Evolutionary conservation across 768 basidiomycete genomes (phyloP).

Genomic region (Trametes cubensis): DNA sequence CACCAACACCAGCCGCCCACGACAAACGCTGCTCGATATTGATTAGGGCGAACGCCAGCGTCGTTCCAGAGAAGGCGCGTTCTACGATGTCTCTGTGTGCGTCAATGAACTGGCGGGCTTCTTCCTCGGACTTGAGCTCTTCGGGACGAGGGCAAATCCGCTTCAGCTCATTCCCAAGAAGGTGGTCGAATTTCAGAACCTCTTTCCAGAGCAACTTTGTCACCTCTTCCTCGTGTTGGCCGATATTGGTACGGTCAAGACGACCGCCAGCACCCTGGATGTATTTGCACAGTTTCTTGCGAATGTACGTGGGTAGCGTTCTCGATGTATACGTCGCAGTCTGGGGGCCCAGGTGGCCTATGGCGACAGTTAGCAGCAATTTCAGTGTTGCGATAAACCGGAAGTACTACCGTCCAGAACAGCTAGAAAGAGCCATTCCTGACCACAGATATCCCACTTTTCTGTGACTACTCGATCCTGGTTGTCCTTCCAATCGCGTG

Average conservation of each 20-base stretch:
- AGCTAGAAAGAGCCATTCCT: slow-evolving; percentile 11
- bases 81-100: background rate
- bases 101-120: background rate
- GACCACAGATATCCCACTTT: background rate
- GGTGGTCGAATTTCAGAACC: slow-evolving; percentile 5
- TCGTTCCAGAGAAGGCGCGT: slow-evolving; percentile 11
- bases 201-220: background rate
- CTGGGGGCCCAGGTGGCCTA: background rate
- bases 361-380: background rate
- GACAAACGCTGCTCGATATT: background rate
- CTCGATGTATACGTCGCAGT: slow-evolving; percentile 1
- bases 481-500: background rate
- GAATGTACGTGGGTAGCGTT: background rate
- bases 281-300: background rate
- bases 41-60: slow-evolving; percentile 7
- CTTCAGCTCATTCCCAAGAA: slow-evolving; percentile 1
- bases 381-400: too few relatives aligned
- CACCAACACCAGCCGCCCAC: slow-evolving; percentile 11
- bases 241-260: slow-evolving; percentile 6
- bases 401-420: slow-evolving; percentile 13
- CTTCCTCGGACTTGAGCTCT: background rate
- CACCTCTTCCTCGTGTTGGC: background rate
- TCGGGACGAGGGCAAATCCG: background rate
- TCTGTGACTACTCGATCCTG: slow-evolving; percentile 11
- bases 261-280: background rate